Evolutionary conservation across 2,329 filamentous ascomycete species (phyloP).

Genomic region (Blastomyces emzantsi): DNA sequence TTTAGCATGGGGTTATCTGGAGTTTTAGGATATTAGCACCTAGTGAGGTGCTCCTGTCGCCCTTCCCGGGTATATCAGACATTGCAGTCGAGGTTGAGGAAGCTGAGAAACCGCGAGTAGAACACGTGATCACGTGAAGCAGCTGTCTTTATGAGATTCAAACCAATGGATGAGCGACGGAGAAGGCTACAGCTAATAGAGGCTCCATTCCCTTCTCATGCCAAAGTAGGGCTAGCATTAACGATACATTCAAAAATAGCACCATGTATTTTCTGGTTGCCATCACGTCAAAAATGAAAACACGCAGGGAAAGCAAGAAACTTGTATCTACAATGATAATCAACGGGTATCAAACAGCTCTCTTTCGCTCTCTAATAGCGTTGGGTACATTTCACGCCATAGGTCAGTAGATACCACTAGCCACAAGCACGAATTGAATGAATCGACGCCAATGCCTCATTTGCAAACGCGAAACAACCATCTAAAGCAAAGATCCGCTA

Average conservation of each 20-base stretch:
- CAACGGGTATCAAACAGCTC: neutral
- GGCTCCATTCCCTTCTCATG: neutral
- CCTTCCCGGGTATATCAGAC: neutral
- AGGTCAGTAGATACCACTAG: neutral
- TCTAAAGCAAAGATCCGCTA: neutral
- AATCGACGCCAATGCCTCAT: neutral
- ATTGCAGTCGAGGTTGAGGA: too few relatives aligned
- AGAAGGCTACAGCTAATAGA: neutral
- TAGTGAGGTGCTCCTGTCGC: neutral
- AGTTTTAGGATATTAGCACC: neutral
- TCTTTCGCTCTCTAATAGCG: neutral
- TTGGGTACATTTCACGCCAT: conserved; percentile 5
- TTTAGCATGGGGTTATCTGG: neutral
- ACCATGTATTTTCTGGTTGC: neutral
- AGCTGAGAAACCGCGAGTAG: neutral
- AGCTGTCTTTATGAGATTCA: neutral
- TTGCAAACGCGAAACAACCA: neutral
- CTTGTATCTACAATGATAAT: conserved; percentile 3
- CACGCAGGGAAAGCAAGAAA: neutral
- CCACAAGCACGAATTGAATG: neutral
- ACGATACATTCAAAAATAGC: neutral
- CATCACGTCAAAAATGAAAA: neutral
- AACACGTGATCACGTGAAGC: conserved; percentile 1
- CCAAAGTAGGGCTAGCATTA: neutral
- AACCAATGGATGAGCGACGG: neutral